Base-by-base conservation (phyloP, 2,329 filamentous ascomycete genomes). In the Plectosphaerella sp. region DNA sequence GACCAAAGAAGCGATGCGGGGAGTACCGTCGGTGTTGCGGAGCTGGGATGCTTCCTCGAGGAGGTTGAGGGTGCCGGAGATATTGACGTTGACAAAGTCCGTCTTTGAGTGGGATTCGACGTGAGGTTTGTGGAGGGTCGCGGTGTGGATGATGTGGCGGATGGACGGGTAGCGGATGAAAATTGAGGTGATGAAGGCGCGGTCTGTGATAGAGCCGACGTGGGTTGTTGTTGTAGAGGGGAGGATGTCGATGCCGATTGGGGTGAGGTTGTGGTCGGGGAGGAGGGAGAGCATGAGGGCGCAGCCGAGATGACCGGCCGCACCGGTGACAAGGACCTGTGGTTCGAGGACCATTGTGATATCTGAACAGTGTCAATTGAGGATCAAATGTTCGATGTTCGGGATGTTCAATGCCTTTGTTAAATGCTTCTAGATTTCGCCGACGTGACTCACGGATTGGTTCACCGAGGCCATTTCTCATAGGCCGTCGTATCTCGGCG, bases 111-210 rank as follows among this genome's bases (percentile, higher is more conserved):
- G 74, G 6, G 66, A 73, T n/a, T 60, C 64, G 6, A 77, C 63
- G 54, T 77, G 74, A 0, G 74, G 74, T 46, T 77, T 77, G 64
- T 77, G 74, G 1, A 77, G 68, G 12, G 74, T 72, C 0, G 74
- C 74, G 0, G 70, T 64, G 60, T 77, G 72, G 28, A 77, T 58
- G n/a, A 77, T 58, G 50, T 75, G 71, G 9, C 57, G 58, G 50
- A 75, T 69, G 1, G 64, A 49, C 0, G 59, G 58, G 53, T 70
- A 58, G 1, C 59, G 37, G 1, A 56, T 25, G 42, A 76, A 58
- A 9, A 76, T 41, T 3, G 53, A 55, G 2, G 57, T 45, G 28
- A 76, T 51, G 12, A 73, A 63, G 4, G 50, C 47, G 0, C 64
- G 60, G 56, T 76, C 67, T 15, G 63, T 59, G 55, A 77, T 64